Evolutionary conservation across 371 early-diverging fungal species (phyloP), one percentile per base, ranked within the genome.

Genomic region (Mucor saturninus): DNA sequence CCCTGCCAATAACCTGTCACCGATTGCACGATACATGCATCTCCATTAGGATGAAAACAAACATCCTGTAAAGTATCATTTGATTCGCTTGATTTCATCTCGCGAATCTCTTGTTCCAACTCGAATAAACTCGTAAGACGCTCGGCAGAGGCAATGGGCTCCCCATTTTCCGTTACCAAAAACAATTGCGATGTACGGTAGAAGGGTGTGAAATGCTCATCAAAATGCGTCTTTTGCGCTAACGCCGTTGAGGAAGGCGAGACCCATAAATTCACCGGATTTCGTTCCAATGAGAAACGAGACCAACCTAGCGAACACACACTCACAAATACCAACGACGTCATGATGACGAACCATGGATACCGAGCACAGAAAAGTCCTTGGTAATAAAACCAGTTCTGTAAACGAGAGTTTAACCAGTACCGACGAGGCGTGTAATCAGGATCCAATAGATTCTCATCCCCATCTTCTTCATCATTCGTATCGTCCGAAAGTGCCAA

Each of bases 201-300:
- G 63, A 92, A 92, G 0, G 91, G 90, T 0, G 86, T 80, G 68
- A 92, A 91, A 62, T 85, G 73, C 15, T 80, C 70, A 59, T 92
- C 92, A 73, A 90, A 92, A 57, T 83, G 83, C 6, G 77, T 67
- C 74, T 92, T 92, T 45, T 86, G 83, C 0, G 76, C 69, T 4
- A 86, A 73, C 3, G 87, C 84, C n/a, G 74, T 73, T 2, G 90
- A 89, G 1, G 79, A 72, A 7, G 91, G 91, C 0, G 85, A 78
- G 0, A 91, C 91, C 92, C 92, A 92, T 8, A 92, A 68, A 50
- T 85, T 78, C 43, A 89, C 77, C 3, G 92, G 92, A 64, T 85
- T 80, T 4, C 83, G 82, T 59, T 88, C 90, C 4, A 91, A 66
- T 6, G 77, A 68, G 42, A 86, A 85, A 2, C 68, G 68, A 1